Evolutionary conservation across 768 basidiomycete genomes (phyloP).

Genomic region (Crassisporium funariophilum): DNA sequence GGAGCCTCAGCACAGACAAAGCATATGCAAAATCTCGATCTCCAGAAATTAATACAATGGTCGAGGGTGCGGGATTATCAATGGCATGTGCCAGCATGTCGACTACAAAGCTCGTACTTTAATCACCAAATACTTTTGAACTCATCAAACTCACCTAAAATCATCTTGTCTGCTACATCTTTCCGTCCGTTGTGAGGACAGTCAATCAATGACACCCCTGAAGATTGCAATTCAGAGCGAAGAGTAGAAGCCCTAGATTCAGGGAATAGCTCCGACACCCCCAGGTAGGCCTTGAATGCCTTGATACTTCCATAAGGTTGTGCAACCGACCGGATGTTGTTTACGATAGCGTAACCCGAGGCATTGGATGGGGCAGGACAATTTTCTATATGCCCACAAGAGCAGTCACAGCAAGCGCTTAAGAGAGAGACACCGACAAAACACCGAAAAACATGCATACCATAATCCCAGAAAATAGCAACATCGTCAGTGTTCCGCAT

Average conservation of each 20-base stretch:
- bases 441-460: slow-evolving; percentile 21
- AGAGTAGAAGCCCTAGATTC: slow-evolving; percentile 10
- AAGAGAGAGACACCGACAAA: neutral
- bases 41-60: slow-evolving; percentile 48
- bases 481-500: no score
- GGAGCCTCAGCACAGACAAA: slow-evolving; percentile 40
- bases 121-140: neutral
- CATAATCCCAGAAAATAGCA: slow-evolving; percentile 49
- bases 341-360: slow-evolving; percentile 29
- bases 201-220: slow-evolving; percentile 46
- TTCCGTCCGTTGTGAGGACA: slow-evolving; percentile 39
- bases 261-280: slow-evolving; percentile 25
- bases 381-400: slow-evolving; percentile 25
- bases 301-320: slow-evolving; percentile 31
- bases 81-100: slow-evolving; percentile 34
- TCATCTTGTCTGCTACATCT: slow-evolving; percentile 52
- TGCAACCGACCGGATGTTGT: slow-evolving; percentile 28
- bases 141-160: slow-evolving; percentile 39
- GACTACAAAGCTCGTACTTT: slow-evolving; percentile 13
- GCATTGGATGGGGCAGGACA: slow-evolving; percentile 28
- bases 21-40: slow-evolving; percentile 49
- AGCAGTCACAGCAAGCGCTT: neutral
- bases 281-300: slow-evolving; percentile 34
- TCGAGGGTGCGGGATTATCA: slow-evolving; percentile 46
- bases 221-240: slow-evolving; percentile 43